phyloP scores from a whole-genome alignment of 345 rosid species.

The Odontarrhena argentea region DNA sequence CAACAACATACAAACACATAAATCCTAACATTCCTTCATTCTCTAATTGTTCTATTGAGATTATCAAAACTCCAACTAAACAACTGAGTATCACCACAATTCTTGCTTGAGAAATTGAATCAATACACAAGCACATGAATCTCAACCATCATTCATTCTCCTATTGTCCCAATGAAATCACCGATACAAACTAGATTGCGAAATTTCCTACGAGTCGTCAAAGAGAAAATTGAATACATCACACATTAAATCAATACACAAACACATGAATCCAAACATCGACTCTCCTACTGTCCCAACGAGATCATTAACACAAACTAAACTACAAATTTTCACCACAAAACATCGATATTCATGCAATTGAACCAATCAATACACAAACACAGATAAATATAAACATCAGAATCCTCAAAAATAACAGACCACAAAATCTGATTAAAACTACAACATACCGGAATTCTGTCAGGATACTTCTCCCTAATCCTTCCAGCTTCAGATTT shows the following conservation, averaged over 20 bases:
- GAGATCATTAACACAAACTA: too few species aligned
- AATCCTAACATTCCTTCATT: neutral
- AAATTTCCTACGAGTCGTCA: neutral
- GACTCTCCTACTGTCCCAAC: too few species aligned
- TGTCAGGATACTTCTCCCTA: slow-evolving; percentile 68
- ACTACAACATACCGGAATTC: slow-evolving; percentile 60
- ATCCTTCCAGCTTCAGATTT: slow-evolving; percentile 73
- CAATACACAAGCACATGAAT: too few species aligned
- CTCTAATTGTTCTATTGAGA: neutral
- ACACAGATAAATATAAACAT: neutral
- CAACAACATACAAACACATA: slow-evolving; percentile 7
- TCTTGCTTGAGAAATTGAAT: neutral
- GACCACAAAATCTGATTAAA: slow-evolving; percentile 4
- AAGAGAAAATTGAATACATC: neutral
- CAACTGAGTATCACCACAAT: neutral
- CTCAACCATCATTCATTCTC: neutral
- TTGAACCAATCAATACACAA: neutral
- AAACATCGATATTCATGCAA: neutral
- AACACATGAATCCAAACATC: neutral
- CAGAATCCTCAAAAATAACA: slow-evolving; percentile 4
- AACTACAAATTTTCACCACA: too few species aligned
- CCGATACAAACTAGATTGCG: neutral
- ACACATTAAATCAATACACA: neutral
- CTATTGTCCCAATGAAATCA: neutral
- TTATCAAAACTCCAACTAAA: neutral